These are phyloP conservation scores for Talaromyces sp. DNA, from an alignment of 2,329 filamentous ascomycete species.

Conservation along the genomic window DNA sequence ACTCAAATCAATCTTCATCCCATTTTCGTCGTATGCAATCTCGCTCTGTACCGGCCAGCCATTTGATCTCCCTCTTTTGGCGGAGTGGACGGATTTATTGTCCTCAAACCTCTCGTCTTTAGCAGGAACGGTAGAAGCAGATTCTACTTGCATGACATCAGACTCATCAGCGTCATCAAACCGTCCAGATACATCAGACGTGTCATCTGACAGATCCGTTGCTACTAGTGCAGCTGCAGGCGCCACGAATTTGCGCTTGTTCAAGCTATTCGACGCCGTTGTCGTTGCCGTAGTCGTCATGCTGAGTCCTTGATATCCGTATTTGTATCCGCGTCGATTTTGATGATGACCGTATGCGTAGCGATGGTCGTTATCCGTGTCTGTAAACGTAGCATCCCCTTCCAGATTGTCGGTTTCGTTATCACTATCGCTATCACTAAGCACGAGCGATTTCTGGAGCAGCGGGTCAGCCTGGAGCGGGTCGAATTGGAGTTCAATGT, in stretches of 20 bases:
- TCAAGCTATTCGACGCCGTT: not conserved
- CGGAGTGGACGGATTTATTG: slow-evolving; percentile 26
- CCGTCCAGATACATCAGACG: slow-evolving; percentile 33
- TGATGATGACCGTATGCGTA: not conserved
- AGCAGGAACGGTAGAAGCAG: not conserved
- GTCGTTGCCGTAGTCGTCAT: not conserved
- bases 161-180: slow-evolving; percentile 36
- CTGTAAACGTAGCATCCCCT: not conserved
- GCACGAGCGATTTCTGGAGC: slow-evolving; percentile 25
- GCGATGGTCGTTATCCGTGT: not conserved
- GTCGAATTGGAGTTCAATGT: slow-evolving; percentile 22
- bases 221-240: not conserved
- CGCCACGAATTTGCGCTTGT: slow-evolving; percentile 30
- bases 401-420: not conserved
- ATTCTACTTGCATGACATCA: slow-evolving; percentile 9
- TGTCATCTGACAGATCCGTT: slow-evolving; percentile 9
- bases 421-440: slow-evolving; percentile 10
- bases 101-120: not conserved
- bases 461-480: slow-evolving; percentile 24
- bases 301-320: not conserved
- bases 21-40: slow-evolving; percentile 19
- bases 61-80: slow-evolving; percentile 44
- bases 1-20: slow-evolving; percentile 17
- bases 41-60: slow-evolving; percentile 42
- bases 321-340: not conserved